Base-by-base conservation (phyloP, 192 early-diverging fungal species). In the Backusella morwellensis region DNA sequence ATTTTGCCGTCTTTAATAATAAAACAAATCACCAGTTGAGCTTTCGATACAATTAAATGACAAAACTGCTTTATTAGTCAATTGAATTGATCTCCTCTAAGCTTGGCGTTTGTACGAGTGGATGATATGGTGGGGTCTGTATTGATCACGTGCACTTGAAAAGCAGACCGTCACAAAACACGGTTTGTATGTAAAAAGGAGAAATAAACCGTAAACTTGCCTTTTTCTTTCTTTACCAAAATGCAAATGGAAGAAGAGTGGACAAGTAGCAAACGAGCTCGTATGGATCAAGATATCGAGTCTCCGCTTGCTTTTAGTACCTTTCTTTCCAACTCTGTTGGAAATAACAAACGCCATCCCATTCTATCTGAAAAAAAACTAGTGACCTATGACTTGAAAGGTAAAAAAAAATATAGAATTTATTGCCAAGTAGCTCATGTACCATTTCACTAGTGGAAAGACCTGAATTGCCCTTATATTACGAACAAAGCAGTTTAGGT, bases 401-500 rank as follows among this genome's bases (percentile, higher is more conserved):
- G 74, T 68, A 67, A 68, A 40, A 68, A 40, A 47, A 11, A 17
- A 12, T 21, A 50, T 34, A 32, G 15, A 26, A 8, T 19, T 5
- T 21, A 35, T 26, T 21, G 21, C 32, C 14, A n/a, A 35, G 36
- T 38, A 6, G 35, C 29, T 54, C n/a, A 44, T 44, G 15, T 44
- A 17, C 23, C 40, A 17, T 70, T 38, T 35, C 7, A 12, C 6
- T 36, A 74, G 74, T 75, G 17, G 74, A 75, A 47, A 89, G 84
- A 73, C 88, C 88, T 8, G 75, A 80, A 29, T 76, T 95, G 35
- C 94, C 95, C 11, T 85, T 84, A 32, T 87, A 88, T 54, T 97
- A 90, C 80, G 89, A 93, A 66, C 76, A 84, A 6, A 86, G 86
- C 63, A 91, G 91, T 8, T 92, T 92, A 85, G 76, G 75, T 32